Evolutionary conservation across 2,329 filamentous ascomycete genomes (phyloP), one percentile per base, ranked within the genome.

Genomic region (Ascochyta pisi): DNA sequence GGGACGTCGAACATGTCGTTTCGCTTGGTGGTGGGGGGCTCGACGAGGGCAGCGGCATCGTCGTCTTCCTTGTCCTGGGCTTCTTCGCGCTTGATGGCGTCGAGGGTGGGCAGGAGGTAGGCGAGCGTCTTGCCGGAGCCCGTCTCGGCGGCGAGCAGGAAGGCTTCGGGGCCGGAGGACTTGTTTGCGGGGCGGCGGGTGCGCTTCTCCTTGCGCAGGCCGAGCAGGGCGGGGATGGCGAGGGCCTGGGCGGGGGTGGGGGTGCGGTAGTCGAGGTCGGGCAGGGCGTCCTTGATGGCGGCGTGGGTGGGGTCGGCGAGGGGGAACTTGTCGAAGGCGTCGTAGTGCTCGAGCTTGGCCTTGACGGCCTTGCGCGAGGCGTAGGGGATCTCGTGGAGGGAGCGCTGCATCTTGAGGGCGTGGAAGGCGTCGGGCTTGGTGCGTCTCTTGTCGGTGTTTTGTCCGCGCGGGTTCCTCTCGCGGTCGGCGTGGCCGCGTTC

Each of bases 41-140:
- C 85, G 16, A 83, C 85, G 16, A 83, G 83, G 29, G 81, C 68
- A 65, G 87, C 82, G 37, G 83, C 82, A 38, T 85, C 81, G 6
- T 65, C 76, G 5, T 63, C 59, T 19, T 66, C 64, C 58, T 64
- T 65, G 49, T 84, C 82, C 57, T 87, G 86, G 2, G 84, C 81
- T 51, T 85, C 82, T 15, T 86, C 87, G 31, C 85, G 80, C 78
- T 99, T 99, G 67, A 99, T 77, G 8, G 91, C 90, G 76, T 99
- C 87, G 48, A 99, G 82, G 15, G 89, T 84, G 0, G 95, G 96
- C 5, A 97, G 77, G 5, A 98, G 80, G 71, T 99, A 99, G 8
- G 95, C 92, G 59, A 99, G 81, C 1, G 95, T 99, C 81, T 99
- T 99, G 57, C 95, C 95, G 0, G 95, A 98, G 12, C 95, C 95